Base-by-base conservation (phyloP, 2,329 filamentous ascomycete genomes). In the Diaporthe citrichinensis region DNA sequence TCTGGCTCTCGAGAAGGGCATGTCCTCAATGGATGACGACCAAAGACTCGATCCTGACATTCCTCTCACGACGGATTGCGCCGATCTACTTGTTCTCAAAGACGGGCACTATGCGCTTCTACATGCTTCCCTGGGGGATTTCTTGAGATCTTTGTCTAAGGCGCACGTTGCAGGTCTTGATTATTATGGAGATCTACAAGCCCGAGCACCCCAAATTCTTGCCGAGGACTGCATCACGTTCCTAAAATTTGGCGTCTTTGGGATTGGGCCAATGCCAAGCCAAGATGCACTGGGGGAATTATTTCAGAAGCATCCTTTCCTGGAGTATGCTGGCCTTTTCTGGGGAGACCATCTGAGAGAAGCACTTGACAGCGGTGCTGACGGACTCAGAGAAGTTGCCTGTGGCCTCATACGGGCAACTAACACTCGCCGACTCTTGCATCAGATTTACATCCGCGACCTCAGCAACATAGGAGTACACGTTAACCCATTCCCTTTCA, bases 111-210 rank as follows among this genome's bases (percentile, higher is more conserved):
- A 72, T 28, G 51, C 10, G 41, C 69, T 72, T 6, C 31, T 72
- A 5, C 69, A 72, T 51, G 20, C 69, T 9, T 72, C 69, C 23
- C n/a, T 72, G 25, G 69, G 69, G 2, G 69, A 72, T 2, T 72
- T 61, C 69, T 15, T 72, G 20, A 61, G 36, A 39, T 17, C 7
- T 1, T 28, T 72, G 15, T 28, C 36, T 15, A 14, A 72, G 7
- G 41, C 28, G 2, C 7, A 6, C 8, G 3, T 59, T 31, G 53
- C 49, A 72, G 53, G 41, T 7, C 68, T 72, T 17, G 53, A 34
- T 36, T 25, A 1, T 5, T 46, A 46, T 46, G n/a, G 4, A 23
- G n/a, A 28, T 12, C 25, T 62, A 2, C 59, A 62, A 46, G 20
- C 4, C 15, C 7, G 20, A 12, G 59, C 59, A 46, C n/a, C 25